phyloP scores from a whole-genome alignment of 208 protist genomes.

The Perkinsela sp. region DNA sequence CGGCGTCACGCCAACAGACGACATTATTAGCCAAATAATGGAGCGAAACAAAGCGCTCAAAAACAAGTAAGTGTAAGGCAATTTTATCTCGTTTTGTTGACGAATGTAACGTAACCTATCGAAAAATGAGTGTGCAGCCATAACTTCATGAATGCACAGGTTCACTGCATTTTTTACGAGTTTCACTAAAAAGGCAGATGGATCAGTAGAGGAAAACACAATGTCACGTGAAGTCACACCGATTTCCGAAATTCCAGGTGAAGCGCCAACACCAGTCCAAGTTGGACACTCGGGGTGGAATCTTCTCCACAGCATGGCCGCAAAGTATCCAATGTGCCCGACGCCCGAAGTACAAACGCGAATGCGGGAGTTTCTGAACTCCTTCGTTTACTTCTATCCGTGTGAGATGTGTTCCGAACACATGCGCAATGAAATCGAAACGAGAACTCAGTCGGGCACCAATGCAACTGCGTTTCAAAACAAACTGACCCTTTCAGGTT shows the following conservation, averaged over 20 bases:
- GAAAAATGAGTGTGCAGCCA: too few species aligned
- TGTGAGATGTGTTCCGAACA: slow-evolving; percentile 53
- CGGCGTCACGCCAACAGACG: neutral
- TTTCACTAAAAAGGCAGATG: too few species aligned
- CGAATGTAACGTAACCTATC: too few species aligned
- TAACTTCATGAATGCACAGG: too few species aligned
- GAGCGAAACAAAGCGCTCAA: neutral
- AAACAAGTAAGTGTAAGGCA: too few species aligned
- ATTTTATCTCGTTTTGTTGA: too few species aligned
- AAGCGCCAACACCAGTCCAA: slow-evolving; percentile 18
- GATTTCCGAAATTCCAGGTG: slow-evolving; percentile 15
- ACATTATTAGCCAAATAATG: neutral
- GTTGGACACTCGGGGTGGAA: slow-evolving; percentile 43
- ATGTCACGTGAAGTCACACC: slow-evolving; percentile 6
- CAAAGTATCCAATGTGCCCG: slow-evolving; percentile 40
- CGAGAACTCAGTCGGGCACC: neutral
- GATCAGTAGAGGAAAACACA: slow-evolving; percentile 1
- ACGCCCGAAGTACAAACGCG: slow-evolving; percentile 17
- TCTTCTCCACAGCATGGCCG: slow-evolving; percentile 43
- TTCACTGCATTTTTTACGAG: too few species aligned
- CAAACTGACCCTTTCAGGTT: slow-evolving; percentile 26
- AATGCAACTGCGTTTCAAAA: slow-evolving; percentile 27
- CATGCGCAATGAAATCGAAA: slow-evolving; percentile 33
- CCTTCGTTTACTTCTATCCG: slow-evolving; percentile 41
- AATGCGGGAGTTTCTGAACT: slow-evolving; percentile 35